A percentile compares a stretch with the other conserved stretches of the same genome.
Evolutionary conservation across 1,284 basidiomycete species (phyloP).

Genomic region (Microbotryum intermedium): DNA sequence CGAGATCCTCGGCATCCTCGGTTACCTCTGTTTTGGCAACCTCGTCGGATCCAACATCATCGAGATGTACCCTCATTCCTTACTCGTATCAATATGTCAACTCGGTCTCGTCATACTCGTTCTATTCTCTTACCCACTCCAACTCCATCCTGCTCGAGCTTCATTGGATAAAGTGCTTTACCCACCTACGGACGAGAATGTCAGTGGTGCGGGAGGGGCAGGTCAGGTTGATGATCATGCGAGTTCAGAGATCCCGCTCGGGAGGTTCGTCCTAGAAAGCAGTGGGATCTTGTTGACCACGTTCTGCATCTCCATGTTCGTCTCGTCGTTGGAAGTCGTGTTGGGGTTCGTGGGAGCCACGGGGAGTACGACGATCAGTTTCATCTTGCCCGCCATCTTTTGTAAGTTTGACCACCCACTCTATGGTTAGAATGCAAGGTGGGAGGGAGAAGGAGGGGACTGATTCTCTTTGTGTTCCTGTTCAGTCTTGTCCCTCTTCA

Average conservation of each 20-base stretch:
- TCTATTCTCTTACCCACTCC: conserved; percentile 74
- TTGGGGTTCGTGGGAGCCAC: conserved; percentile 94
- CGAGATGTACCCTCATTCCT: conserved; percentile 74
- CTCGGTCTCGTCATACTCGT: conserved; percentile 86
- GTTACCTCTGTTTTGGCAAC: conserved; percentile 91
- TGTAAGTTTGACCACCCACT: no score
- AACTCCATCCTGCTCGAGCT: conserved; percentile 86
- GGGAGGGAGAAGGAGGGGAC: neutral
- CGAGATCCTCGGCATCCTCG: conserved; percentile 72
- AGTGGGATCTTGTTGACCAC: conserved; percentile 53
- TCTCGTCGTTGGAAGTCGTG: conserved; percentile 68
- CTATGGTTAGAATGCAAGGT: no score
- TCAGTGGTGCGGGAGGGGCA: no score
- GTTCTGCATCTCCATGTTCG: conserved; percentile 69
- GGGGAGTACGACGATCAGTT: conserved; percentile 90
- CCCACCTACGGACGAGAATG: conserved; percentile 27
- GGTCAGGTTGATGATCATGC: conserved; percentile 33
- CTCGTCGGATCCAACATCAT: conserved; percentile 85
- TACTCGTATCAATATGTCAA: conserved; percentile 87
- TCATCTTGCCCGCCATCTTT: conserved; percentile 81
- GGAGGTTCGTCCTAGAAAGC: conserved; percentile 63
- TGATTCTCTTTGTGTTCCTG: no score
- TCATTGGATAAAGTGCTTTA: conserved; percentile 82
- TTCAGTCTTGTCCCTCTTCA: conserved; percentile 50
- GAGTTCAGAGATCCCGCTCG: conserved; percentile 44